These are phyloP conservation scores for Termitomyces sp. DNA, from an alignment of 768 basidiomycete species.

Conservation along the genomic window DNA sequence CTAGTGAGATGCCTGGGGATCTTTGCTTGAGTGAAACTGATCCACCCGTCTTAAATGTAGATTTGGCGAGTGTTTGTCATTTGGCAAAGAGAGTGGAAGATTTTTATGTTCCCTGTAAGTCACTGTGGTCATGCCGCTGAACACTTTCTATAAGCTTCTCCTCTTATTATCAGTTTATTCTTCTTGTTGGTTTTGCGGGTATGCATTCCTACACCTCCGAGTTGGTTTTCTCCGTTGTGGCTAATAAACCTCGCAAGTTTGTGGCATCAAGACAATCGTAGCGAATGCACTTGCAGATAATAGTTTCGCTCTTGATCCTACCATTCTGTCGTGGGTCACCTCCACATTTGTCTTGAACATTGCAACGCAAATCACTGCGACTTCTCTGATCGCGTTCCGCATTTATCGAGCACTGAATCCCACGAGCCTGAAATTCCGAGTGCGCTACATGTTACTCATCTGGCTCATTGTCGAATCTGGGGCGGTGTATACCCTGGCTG, in stretches of 20 bases:
- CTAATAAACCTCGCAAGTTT: slow-evolving; percentile 8
- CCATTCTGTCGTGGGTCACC: slow-evolving; percentile 20
- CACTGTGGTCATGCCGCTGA: background rate
- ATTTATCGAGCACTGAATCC: slow-evolving; percentile 18
- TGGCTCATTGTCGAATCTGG: slow-evolving; percentile 22
- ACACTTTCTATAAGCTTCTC: background rate
- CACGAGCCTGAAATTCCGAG: slow-evolving; percentile 6
- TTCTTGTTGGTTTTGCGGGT: slow-evolving; percentile 19
- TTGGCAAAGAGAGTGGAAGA: slow-evolving; percentile 18
- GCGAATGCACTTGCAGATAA: slow-evolving; percentile 3
- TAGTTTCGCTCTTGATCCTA: slow-evolving; percentile 19
- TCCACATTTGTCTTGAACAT: slow-evolving; percentile 23
- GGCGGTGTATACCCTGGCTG: slow-evolving; percentile 20
- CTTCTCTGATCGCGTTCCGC: slow-evolving; percentile 16
- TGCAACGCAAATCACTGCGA: slow-evolving; percentile 20
- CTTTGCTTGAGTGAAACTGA: background rate
- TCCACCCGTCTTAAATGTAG: slow-evolving; percentile 1
- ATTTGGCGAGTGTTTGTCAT: slow-evolving; percentile 23
- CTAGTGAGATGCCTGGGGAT: slow-evolving; percentile 10
- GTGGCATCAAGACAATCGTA: slow-evolving; percentile 22
- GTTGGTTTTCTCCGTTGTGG: no score
- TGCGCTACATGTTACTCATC: slow-evolving; percentile 16
- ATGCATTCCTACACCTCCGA: background rate
- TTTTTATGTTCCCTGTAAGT: slow-evolving; percentile 18
- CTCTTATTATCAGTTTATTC: slow-evolving; percentile 10